Conservation (phyloP, 2,329 filamentous ascomycete genomes). For the Septoria petroselini region DNA sequence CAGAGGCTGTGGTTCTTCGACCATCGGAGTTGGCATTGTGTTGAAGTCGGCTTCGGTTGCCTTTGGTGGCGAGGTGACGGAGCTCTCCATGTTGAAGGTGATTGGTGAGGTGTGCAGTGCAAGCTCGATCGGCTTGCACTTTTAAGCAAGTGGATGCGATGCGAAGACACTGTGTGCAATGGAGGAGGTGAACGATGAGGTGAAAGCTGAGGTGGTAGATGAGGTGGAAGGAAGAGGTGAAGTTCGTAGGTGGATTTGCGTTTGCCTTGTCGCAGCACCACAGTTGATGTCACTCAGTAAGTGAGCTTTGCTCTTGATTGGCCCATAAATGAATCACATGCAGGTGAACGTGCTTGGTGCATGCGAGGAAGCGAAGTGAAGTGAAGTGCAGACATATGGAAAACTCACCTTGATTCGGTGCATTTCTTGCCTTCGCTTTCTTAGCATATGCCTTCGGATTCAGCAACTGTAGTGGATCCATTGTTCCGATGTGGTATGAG, state of each 20-base stretch:
- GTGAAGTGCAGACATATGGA: background rate
- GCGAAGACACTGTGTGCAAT: constrained; percentile 1
- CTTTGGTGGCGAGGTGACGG: constrained; percentile 1
- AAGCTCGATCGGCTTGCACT: background rate
- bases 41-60: constrained; percentile 14
- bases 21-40: constrained; percentile 12
- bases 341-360: constrained; percentile 4
- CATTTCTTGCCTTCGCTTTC: constrained; percentile 33
- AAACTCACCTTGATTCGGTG: constrained; percentile 31
- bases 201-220: constrained; percentile 7
- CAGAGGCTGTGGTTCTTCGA: constrained; percentile 7
- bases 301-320: constrained; percentile 3
- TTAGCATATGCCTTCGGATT: constrained; percentile 41
- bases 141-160: background rate
- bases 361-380: constrained; percentile 18
- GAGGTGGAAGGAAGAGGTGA: constrained; percentile 7
- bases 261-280: background rate
- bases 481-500: constrained; percentile 19
- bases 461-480: constrained; percentile 39
- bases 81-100: background rate
- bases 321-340: background rate
- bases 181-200: background rate
- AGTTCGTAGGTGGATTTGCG: background rate
- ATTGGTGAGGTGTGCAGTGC: background rate
- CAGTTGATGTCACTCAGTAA: background rate